These are phyloP conservation scores for Lojkania enalia DNA, from an alignment of 2,329 filamentous ascomycete genomes.

Conservation along the genomic window DNA sequence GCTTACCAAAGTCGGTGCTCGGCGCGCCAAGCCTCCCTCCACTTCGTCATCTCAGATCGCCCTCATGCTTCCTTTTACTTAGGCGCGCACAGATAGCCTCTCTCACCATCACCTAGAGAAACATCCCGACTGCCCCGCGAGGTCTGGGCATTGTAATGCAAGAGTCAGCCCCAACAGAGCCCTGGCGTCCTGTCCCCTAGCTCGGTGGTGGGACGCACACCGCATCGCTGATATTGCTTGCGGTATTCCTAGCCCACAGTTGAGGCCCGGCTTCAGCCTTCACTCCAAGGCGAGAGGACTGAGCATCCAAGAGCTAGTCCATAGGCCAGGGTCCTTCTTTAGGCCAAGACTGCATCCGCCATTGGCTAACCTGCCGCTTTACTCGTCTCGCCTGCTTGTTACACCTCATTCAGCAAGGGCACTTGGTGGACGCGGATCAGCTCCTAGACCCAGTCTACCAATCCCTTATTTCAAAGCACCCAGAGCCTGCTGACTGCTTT, in stretches of 20 bases:
- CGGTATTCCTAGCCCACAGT: conserved; percentile 10
- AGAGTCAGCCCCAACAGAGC: conserved; percentile 6
- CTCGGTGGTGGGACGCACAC: not conserved
- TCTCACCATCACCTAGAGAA: too few species aligned
- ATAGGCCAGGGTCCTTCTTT: conserved; percentile 9
- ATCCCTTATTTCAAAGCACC: not conserved
- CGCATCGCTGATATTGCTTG: conserved; percentile 8
- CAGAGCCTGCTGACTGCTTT: conserved; percentile 2
- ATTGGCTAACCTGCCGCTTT: not conserved
- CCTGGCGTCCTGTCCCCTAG: conserved; percentile 2
- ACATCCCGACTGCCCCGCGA: not conserved
- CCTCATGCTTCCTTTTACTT: conserved; percentile 8
- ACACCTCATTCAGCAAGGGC: not conserved
- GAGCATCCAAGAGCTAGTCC: conserved; percentile 7
- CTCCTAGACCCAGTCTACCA: not conserved
- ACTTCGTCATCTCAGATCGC: conserved; percentile 3
- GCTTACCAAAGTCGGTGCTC: too few species aligned
- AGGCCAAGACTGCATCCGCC: conserved; percentile 9
- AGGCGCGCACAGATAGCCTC: not conserved
- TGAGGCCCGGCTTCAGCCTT: conserved; percentile 16
- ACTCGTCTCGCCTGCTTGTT: not conserved
- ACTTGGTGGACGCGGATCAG: not conserved
- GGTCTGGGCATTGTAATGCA: not conserved
- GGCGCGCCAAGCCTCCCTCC: conserved; percentile 9
- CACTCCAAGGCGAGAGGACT: conserved; percentile 5